Conservation (phyloP, 306 rosid species). For the Vicia sativa region DNA sequence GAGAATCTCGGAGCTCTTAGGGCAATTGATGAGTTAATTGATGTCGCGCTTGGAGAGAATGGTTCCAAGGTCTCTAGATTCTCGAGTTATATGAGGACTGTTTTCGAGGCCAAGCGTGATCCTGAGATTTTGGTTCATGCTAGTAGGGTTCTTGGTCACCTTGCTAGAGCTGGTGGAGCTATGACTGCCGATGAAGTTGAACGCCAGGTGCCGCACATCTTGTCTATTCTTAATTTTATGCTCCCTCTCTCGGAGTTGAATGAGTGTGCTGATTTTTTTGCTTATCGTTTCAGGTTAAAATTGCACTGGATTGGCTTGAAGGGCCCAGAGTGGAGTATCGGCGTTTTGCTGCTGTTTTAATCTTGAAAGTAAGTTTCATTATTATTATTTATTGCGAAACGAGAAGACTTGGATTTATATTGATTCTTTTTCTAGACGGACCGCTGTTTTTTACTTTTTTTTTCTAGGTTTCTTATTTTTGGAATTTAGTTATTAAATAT, state of each 20-base stretch:
- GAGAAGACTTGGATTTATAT: background rate
- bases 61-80: slow-evolving; percentile 90
- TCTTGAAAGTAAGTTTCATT: slow-evolving; percentile 76
- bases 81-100: slow-evolving; percentile 79
- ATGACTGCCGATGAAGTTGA: slow-evolving; percentile 99
- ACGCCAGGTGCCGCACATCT: slow-evolving; percentile 63
- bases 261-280: slow-evolving; percentile 29
- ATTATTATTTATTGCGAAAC: background rate
- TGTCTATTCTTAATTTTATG: background rate
- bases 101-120: slow-evolving; percentile 85
- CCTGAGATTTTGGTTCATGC: slow-evolving; percentile 89
- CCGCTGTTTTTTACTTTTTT: background rate
- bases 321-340: slow-evolving; percentile 92
- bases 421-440: slow-evolving; percentile 4
- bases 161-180: slow-evolving; percentile 97
- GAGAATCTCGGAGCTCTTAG: slow-evolving; percentile 93
- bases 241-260: background rate
- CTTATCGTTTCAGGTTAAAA: slow-evolving; percentile 58
- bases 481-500: slow-evolving; percentile 7
- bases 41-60: slow-evolving; percentile 92
- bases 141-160: slow-evolving; percentile 93
- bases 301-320: slow-evolving; percentile 87
- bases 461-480: background rate
- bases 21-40: slow-evolving; percentile 94
- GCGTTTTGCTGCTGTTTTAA: slow-evolving; percentile 91